Base-by-base conservation (phyloP, 768 basidiomycete species). In the Boletales sp. region DNA sequence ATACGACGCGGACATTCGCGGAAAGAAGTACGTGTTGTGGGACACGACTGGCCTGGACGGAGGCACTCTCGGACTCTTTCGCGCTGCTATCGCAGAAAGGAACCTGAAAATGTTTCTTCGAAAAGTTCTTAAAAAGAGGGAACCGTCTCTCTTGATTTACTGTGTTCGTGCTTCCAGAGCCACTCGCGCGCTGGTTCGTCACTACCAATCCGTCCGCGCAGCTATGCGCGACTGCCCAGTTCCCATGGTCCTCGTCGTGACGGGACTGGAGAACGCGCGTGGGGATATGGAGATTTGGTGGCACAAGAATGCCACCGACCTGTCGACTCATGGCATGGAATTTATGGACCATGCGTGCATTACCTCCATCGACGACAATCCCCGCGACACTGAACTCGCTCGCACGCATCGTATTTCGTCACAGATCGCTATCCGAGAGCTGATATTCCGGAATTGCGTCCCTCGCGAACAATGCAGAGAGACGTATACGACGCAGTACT, bases 111-210 rank as follows among this genome's bases (percentile, higher is more conserved):
- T 15, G 41, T 60, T 74, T 12, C 48, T 78, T 38, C 58, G 58
- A 36, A 65, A 53, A 5, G 58, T 71, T 9, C 41, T 76, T 66
- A 55, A 53, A 50, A 53, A 52, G 47, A 61, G 59, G 13, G 72
- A 74, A 6, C 55, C 73, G 6, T 62, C 61, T 53, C 72, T 77
- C 39, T 68, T 77, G 18, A 56, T 77, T 6, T 76, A 69, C 53
- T 68, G 67, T 50, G 66, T 74, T 55, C 70, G 72, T 18, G 72
- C 58, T 5, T 69, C 75, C 8, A 63, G 74, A 45, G 67, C 74
- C 48, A 71, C 61, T 29, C 71, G 69, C n/a, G 60, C 67, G 8
- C 53, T 68, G 35, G 56, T 66, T n/a, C 63, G 66, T 34, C 76
- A 76, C 57, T 77, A 72, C 58, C 57, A 53, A 21, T 57, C 67